phyloP scores from a whole-genome alignment of 345 rosid species.

The Brassica nigra region DNA sequence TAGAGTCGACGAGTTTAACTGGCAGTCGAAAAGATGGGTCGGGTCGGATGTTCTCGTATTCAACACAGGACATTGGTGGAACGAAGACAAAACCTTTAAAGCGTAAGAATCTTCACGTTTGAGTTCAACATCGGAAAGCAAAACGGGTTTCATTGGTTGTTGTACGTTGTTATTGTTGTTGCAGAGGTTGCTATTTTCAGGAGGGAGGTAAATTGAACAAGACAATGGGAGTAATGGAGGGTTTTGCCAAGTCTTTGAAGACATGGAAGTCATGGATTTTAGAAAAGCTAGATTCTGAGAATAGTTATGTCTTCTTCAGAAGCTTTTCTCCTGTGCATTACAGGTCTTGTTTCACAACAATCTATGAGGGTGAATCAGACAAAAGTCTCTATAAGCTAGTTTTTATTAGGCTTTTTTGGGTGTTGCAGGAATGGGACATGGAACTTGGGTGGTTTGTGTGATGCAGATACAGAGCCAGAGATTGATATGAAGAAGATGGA shows the following conservation, averaged over 20 bases:
- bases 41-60: constrained; percentile 73
- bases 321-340: constrained; percentile 82
- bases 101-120: constrained; percentile 28
- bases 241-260: constrained; percentile 62
- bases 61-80: constrained; percentile 93
- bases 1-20: constrained; percentile 65
- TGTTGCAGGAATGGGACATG: constrained; percentile 67
- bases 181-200: constrained; percentile 76
- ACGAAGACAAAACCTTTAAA: constrained; percentile 58
- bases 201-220: constrained; percentile 59
- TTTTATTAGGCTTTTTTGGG: constrained; percentile 17
- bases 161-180: too few species aligned
- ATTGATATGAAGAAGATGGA: constrained; percentile 45
- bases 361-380: background rate
- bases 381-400: background rate
- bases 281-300: constrained; percentile 48
- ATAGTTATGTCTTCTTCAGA: constrained; percentile 64
- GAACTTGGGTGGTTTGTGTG: constrained; percentile 71
- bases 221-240: constrained; percentile 66
- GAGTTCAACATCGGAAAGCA: background rate
- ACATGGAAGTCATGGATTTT: constrained; percentile 66
- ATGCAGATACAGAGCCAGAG: constrained; percentile 60
- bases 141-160: background rate
- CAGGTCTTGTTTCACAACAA: constrained; percentile 48
- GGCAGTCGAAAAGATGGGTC: constrained; percentile 62